phyloP scores from a whole-genome alignment of 1,139 yeast genomes.

The Arxiozyma telluris region DNA sequence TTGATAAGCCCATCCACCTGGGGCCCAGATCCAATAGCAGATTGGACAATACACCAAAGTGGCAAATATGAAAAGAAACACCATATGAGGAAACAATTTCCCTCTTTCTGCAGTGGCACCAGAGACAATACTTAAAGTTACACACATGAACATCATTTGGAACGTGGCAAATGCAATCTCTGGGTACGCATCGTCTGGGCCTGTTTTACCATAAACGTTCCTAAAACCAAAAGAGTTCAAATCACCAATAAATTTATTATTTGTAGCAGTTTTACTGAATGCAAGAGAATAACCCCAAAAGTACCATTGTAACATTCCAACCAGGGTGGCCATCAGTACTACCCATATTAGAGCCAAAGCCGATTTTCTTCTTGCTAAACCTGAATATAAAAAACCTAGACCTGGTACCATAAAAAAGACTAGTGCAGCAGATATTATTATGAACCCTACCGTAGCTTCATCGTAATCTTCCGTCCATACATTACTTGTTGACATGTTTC shows the following conservation, averaged over 20 bases:
- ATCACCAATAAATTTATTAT: slow-evolving; percentile 81
- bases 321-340: slow-evolving; percentile 61
- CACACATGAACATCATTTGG: slow-evolving; percentile 87
- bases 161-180: slow-evolving; percentile 77
- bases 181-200: slow-evolving; percentile 46
- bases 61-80: slow-evolving; percentile 80
- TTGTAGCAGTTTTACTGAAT: slow-evolving; percentile 56
- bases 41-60: slow-evolving; percentile 89
- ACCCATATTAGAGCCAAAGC: slow-evolving; percentile 88
- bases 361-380: slow-evolving; percentile 83
- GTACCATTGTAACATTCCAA: slow-evolving; percentile 90
- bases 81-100: slow-evolving; percentile 72
- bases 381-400: slow-evolving; percentile 84
- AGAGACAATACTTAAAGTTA: slow-evolving; percentile 81
- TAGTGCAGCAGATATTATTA: slow-evolving; percentile 51
- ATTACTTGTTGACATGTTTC: slow-evolving; percentile 8
- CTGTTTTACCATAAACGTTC: slow-evolving; percentile 48
- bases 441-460: slow-evolving; percentile 43
- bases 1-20: slow-evolving; percentile 84
- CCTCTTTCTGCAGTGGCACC: slow-evolving; percentile 98
- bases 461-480: slow-evolving; percentile 36
- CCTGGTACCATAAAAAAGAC: slow-evolving; percentile 95
- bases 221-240: slow-evolving; percentile 73
- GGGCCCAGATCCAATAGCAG: slow-evolving; percentile 91
- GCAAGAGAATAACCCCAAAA: slow-evolving; percentile 97